These are phyloP conservation scores for Psilocybe sp. DNA, from an alignment of 768 basidiomycete genomes.

Conservation along the genomic window DNA sequence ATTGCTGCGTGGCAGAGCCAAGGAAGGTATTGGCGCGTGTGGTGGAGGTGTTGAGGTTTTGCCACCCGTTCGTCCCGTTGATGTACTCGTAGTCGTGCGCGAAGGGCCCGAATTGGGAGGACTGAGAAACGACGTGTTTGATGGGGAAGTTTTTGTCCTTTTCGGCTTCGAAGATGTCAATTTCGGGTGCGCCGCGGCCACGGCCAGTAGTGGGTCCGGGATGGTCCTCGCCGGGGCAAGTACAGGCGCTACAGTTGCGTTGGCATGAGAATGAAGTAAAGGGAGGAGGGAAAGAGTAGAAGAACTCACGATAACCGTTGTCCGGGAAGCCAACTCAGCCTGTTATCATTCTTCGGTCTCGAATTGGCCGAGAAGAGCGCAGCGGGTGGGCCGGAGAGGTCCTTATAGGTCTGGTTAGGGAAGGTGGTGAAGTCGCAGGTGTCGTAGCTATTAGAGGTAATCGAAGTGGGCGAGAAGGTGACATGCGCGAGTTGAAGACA, in stretches of 20 bases:
- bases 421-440: conserved; percentile 78
- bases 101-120: conserved; percentile 66
- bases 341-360: conserved; percentile 47
- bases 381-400: conserved; percentile 55
- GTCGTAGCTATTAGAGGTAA: conserved; percentile 39
- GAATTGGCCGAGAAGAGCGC: conserved; percentile 53
- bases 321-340: conserved; percentile 74
- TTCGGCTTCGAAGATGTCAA: conserved; percentile 80
- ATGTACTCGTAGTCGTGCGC: conserved; percentile 38
- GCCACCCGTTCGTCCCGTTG: conserved; percentile 32
- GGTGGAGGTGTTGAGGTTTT: conserved; percentile 26
- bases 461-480: too few relatives aligned
- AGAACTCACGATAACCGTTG: conserved; percentile 66
- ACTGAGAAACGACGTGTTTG: conserved; percentile 70
- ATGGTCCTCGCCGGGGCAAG: conserved; percentile 73
- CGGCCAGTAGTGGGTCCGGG: conserved; percentile 56
- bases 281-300: not conserved
- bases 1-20: conserved; percentile 61
- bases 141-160: conserved; percentile 44
- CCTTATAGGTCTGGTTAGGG: conserved; percentile 60
- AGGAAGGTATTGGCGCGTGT: conserved; percentile 39
- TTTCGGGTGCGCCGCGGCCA: conserved; percentile 79
- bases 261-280: not conserved
- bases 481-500: too few relatives aligned
- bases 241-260: conserved; percentile 53